Percentiles rank a stretch among this genome's conserved stretches.
Conservation (phyloP, 2,329 filamentous ascomycete genomes). For the Cytospora mali region DNA sequence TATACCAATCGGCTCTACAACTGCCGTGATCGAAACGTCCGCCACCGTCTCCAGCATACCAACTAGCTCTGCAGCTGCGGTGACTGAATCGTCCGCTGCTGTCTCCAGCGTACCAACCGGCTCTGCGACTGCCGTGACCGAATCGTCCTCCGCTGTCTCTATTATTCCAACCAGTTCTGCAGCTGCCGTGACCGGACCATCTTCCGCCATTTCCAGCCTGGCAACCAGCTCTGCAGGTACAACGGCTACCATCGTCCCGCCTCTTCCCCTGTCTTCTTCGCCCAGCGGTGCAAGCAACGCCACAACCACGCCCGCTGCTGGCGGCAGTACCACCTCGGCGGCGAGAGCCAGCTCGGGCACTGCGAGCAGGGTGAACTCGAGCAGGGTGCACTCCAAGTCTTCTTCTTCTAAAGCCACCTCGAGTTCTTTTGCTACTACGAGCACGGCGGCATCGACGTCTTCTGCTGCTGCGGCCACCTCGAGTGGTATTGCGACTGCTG, state of each 20-base stretch:
- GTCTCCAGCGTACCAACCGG: not conserved
- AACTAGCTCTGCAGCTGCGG: too few relatives aligned
- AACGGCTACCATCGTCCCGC: not conserved
- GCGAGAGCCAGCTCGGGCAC: not conserved
- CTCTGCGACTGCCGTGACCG: not conserved
- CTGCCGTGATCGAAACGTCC: not conserved
- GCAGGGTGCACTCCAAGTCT: too few relatives aligned
- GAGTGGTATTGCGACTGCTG: constrained; percentile 28
- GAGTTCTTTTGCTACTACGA: not conserved
- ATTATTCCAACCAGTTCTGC: not conserved
- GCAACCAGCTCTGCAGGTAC: not conserved
- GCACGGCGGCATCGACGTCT: constrained; percentile 12
- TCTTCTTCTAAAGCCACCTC: not conserved
- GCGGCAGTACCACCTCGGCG: not conserved
- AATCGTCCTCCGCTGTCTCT: not conserved
- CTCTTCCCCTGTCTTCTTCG: not conserved
- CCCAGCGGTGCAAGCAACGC: not conserved
- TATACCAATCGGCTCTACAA: not conserved
- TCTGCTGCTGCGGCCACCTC: not conserved
- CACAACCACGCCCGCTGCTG: not conserved
- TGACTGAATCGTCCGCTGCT: not conserved
- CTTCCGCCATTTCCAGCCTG: not conserved
- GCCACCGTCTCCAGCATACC: not conserved
- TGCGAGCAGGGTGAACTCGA: constrained; percentile 1
- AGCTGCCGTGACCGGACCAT: not conserved